Conservation (phyloP, 108 stramenopile genomes). For the Discostella pseudostelligera region DNA sequence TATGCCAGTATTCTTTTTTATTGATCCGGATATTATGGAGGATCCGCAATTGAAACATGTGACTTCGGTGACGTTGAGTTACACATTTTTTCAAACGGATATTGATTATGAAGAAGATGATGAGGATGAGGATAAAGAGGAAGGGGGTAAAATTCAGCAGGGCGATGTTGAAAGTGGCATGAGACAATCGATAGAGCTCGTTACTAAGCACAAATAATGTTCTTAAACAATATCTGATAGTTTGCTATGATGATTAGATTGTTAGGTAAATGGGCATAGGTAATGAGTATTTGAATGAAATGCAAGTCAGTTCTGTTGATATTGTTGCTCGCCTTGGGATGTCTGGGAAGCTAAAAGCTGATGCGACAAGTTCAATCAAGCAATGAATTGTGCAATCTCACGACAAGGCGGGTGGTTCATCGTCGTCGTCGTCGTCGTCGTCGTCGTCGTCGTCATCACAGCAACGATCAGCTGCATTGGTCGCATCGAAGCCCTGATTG, state of each 20-base stretch:
- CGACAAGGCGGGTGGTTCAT: slow-evolving; percentile 39
- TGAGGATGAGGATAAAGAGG: slow-evolving; percentile 42
- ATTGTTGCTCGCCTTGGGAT: neutral
- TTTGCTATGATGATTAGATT: no score
- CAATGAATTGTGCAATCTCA: neutral
- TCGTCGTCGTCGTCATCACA: slow-evolving; percentile 12
- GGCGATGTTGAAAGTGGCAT: neutral
- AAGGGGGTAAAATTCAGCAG: neutral
- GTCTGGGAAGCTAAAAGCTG: neutral
- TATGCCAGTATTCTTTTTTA: slow-evolving; percentile 99
- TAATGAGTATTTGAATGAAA: no score
- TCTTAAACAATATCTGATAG: no score
- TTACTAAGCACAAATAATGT: no score
- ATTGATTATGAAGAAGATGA: slow-evolving; percentile 88
- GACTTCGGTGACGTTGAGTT: slow-evolving; percentile 91
- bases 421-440: slow-evolving; percentile 33
- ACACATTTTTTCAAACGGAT: slow-evolving; percentile 98
- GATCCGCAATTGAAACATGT: slow-evolving; percentile 92
- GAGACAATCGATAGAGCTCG: no score
- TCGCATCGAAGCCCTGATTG: slow-evolving; percentile 5
- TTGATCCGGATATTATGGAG: slow-evolving; percentile 96
- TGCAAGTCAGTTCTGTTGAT: no score
- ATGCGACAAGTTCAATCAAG: neutral
- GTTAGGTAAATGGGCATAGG: no score
- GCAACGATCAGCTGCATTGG: slow-evolving; percentile 1